A percentile compares a stretch with the other conserved stretches of the same genome.
These are phyloP conservation scores for Acaromyces ingoldii DNA, from an alignment of 1,284 basidiomycete species.

Conservation along the genomic window DNA sequence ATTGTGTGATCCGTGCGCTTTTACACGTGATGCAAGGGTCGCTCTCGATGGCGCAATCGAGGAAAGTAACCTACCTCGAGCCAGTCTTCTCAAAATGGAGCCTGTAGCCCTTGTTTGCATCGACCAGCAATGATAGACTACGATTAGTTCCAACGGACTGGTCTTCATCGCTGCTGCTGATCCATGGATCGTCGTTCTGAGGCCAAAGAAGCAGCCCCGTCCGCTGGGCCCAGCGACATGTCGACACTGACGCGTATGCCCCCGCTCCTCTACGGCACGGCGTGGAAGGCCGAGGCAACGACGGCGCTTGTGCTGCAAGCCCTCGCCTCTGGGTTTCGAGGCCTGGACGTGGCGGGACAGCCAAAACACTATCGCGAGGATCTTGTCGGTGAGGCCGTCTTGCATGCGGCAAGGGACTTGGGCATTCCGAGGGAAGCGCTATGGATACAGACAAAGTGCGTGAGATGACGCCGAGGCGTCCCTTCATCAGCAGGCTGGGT, in stretches of 20 bases:
- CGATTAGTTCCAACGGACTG: too few species aligned
- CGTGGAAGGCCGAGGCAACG: conserved; percentile 42
- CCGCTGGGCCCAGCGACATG: neutral
- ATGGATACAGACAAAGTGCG: conserved; percentile 46
- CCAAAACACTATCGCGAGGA: conserved; percentile 49
- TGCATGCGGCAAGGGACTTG: conserved; percentile 19
- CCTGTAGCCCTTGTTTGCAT: too few species aligned
- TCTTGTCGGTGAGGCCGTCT: conserved; percentile 38
- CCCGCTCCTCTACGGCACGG: conserved; percentile 43
- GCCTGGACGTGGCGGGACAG: conserved; percentile 45
- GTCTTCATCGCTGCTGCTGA: too few species aligned
- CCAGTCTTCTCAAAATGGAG: too few species aligned
- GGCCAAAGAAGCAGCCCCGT: too few species aligned
- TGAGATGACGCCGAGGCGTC: neutral
- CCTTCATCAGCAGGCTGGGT: neutral
- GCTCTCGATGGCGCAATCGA: too few species aligned
- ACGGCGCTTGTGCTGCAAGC: conserved; percentile 35
- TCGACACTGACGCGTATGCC: conserved; percentile 21
- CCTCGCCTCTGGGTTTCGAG: conserved; percentile 38
- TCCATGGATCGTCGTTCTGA: too few species aligned
- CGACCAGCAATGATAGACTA: too few species aligned
- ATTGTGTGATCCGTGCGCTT: too few species aligned
- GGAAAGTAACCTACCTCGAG: too few species aligned
- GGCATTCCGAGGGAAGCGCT: conserved; percentile 22
- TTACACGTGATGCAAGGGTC: too few species aligned